Conservation (phyloP, 1,284 basidiomycete genomes). For the Hemileia vastatrix region DNA sequence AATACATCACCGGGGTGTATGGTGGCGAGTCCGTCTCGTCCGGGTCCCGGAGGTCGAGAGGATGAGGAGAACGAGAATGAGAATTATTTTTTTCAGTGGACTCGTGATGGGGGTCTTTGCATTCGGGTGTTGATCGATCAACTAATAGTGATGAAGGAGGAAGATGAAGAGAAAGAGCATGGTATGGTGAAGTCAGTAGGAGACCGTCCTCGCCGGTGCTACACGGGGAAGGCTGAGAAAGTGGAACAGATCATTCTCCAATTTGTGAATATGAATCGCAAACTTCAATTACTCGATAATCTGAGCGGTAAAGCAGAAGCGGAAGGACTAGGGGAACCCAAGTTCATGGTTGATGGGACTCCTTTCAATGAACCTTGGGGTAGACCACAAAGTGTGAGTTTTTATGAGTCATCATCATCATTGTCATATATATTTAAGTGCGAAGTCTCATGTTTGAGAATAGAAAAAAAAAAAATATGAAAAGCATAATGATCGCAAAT, state of each 20-base stretch:
- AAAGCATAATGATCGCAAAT: no score
- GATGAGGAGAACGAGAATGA: constrained; percentile 26
- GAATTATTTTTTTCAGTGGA: constrained; percentile 30
- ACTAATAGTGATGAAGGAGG: neutral
- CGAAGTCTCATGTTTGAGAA: no score
- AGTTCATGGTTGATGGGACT: constrained; percentile 48
- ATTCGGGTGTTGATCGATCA: constrained; percentile 19
- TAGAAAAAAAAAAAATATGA: no score
- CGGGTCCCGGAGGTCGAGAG: constrained; percentile 19
- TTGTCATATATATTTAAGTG: no score
- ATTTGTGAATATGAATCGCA: constrained; percentile 41
- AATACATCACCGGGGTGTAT: constrained; percentile 22
- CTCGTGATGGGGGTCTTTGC: constrained; percentile 26
- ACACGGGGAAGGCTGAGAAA: no score
- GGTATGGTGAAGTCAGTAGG: no score
- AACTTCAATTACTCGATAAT: constrained; percentile 46
- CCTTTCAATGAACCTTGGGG: constrained; percentile 47
- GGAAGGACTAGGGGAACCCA: constrained; percentile 52
- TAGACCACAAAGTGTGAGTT: constrained; percentile 45
- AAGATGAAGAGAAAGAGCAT: no score
- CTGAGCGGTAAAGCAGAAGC: constrained; percentile 46
- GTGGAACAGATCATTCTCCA: no score
- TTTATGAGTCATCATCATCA: no score
- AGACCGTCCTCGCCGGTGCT: no score
- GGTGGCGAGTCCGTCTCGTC: constrained; percentile 26